phyloP scores from a whole-genome alignment of 164 flowering plant genomes.

The Stephania japonica region DNA sequence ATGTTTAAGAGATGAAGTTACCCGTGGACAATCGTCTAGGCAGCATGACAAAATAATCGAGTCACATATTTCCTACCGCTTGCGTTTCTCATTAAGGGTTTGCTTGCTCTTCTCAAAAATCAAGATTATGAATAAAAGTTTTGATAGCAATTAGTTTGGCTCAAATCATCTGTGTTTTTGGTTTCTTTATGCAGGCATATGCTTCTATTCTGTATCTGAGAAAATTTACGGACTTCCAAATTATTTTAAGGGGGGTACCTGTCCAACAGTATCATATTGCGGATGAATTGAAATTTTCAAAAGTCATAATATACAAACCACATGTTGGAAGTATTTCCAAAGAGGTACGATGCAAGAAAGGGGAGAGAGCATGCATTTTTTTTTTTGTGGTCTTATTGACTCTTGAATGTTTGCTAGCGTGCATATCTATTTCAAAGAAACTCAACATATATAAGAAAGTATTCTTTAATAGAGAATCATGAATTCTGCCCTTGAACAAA shows the following conservation, averaged over 20 bases:
- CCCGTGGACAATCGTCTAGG: constrained; percentile 25
- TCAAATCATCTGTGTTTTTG: not conserved
- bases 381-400: no score
- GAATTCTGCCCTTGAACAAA: not conserved
- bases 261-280: constrained; percentile 65
- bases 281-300: constrained; percentile 48
- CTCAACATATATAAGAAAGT: not conserved
- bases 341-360: constrained; percentile 40
- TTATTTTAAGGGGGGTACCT: constrained; percentile 74
- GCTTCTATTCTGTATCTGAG: constrained; percentile 73
- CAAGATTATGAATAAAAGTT: not conserved
- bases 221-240: constrained; percentile 57
- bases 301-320: constrained; percentile 60
- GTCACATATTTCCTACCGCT: constrained; percentile 67
- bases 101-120: constrained; percentile 3
- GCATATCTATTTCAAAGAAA: not conserved
- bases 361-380: not conserved
- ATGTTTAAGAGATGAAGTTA: constrained; percentile 70
- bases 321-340: constrained; percentile 36
- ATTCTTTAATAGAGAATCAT: not conserved
- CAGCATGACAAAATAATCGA: constrained; percentile 27
- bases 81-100: constrained; percentile 82
- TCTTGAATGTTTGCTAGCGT: not conserved
- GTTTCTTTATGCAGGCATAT: constrained; percentile 59
- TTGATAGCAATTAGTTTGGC: not conserved